A percentile compares a stretch with the other conserved stretches of the same genome.
Conservation (phyloP, 2,329 filamentous ascomycete species). For the Microascus cirrosus region DNA sequence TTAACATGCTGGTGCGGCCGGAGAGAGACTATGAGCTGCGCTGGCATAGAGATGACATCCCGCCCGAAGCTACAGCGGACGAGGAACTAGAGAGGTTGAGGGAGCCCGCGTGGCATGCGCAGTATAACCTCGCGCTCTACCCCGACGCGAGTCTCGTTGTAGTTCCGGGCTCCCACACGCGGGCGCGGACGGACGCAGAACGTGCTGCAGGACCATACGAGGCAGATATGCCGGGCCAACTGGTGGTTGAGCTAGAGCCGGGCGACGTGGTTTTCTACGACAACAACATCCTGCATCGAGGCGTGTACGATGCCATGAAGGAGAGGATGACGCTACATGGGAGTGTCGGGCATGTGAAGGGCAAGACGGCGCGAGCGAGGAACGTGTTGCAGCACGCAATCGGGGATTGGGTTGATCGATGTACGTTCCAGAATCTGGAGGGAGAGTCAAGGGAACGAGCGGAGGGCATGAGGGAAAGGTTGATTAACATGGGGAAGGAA, state of each 20-base stretch:
- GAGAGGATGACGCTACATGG: conserved; percentile 65
- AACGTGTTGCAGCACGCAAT: conserved; percentile 70
- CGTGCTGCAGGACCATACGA: conserved; percentile 56
- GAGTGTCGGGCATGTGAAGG: conserved; percentile 51
- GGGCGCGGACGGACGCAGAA: conserved; percentile 61
- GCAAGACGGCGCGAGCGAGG: conserved; percentile 45
- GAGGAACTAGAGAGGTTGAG: conserved; percentile 55
- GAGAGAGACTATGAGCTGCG: conserved; percentile 59
- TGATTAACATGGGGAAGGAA: conserved; percentile 47
- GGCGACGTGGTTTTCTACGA: conserved; percentile 84
- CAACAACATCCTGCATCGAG: conserved; percentile 75
- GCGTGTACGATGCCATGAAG: conserved; percentile 45
- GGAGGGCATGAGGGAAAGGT: conserved; percentile 49
- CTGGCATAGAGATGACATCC: conserved; percentile 82
- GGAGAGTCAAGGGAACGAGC: conserved; percentile 36
- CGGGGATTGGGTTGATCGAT: conserved; percentile 50
- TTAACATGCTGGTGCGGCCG: conserved; percentile 74
- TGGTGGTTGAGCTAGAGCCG: conserved; percentile 53
- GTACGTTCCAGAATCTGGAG: conserved; percentile 39
- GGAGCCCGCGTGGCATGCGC: conserved; percentile 59
- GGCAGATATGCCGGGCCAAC: conserved; percentile 46
- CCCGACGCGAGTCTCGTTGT: conserved; percentile 65
- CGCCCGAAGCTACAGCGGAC: conserved; percentile 49
- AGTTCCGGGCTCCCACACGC: conserved; percentile 63
- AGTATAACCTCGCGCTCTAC: conserved; percentile 79